Evolutionary conservation across 306 rosid species (phyloP), one percentile per base, ranked within the genome.

Genomic region (Vigna reflexopilosa): DNA sequence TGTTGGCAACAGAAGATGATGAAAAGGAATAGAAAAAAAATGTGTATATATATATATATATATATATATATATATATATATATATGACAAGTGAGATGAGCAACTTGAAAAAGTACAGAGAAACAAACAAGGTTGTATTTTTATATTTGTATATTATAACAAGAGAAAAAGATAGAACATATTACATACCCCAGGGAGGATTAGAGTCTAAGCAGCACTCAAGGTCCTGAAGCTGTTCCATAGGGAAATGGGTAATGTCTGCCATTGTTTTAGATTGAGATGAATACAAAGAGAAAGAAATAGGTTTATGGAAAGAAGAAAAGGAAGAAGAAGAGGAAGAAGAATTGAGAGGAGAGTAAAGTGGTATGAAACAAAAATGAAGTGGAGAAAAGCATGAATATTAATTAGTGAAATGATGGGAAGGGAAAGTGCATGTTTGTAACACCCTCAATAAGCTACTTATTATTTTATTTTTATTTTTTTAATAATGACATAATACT

Each of bases 171-270:
- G 56, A 71, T 17, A 59, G 24, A 69, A 17, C n/a, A 12, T 89
- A 95, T 97, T 89, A 17, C 20, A 12, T 89, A 95, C 98, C 93
- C 98, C 98, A 95, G 3, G 98, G 91, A 68, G 98, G 98, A 79
- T 95, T 95, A 52, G 98, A 95, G 93, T 95, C 98, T 85, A 95
- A 87, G 84, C 98, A 95, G 80, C 90, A 95, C 77, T 95, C 98
- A 69, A 95, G 98, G 93, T 95, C 98, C 80, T 95, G 98, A 66
- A 95, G 97, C 75, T 95, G 98, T 80, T 95, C 98, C 98, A 95
- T 95, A 80, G 98, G 98, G 22, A 72, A 86, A 87, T 95, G 98
- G 72, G 89, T 92, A 75, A 92, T 92, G 89, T 95, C 98, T 4
- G 97, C 93, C 98, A 95, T 95, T 87, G 93, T 15, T 32, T 86